Evolutionary conservation across 2,329 filamentous ascomycete species (phyloP), one percentile per base, ranked within the genome.

Genomic region (Cryphonectria parasitica): DNA sequence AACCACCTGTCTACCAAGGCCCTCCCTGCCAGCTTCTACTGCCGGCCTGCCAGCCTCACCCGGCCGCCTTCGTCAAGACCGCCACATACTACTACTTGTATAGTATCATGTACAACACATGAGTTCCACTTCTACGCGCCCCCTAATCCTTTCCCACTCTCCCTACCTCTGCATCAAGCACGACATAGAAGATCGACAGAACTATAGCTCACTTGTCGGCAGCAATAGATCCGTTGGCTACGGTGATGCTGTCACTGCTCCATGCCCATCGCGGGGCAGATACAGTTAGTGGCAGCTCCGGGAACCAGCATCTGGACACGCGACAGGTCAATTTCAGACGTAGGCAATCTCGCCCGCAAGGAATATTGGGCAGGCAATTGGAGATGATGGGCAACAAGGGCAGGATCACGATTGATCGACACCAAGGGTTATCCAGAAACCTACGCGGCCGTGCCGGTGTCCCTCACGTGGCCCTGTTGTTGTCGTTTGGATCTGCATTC

Each of bases 1-100:
- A 70, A 62, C 64, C n/a, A 41, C 49, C 49, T 17, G 13, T 43
- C 31, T 58, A 60, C 64, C 68, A 52, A 70, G 70, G 70, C 31
- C 49, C 39, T 72, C 70, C 70, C 70, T 72, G 70, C 61, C 63
- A 60, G 5, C 63, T 15, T 19, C 41, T 43, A 13, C 54, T 11
- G 34, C 56, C 22, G 62, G 60, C 60, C 60, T 43, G 17, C 22
- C 61, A 56, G 52, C 49, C 43, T 61, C n/a, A 25, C 65, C 15
- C 41, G 52, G 28, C 65, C 41, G 67, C n/a, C 43, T 19, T 61
- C 31, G 25, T 61, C 49, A 36, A 39, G 25, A 45, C 28, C 49
- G 62, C 34, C 41, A 41, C 39, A 56, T 62, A 10, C 8, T n/a
- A 7, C 56, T 60, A 11, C 28, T 17, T 28, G 25, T 34, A 31